These are phyloP conservation scores for Fraxinus latifolia DNA, from an alignment of 305 asterid genomes.

Conservation along the genomic window DNA sequence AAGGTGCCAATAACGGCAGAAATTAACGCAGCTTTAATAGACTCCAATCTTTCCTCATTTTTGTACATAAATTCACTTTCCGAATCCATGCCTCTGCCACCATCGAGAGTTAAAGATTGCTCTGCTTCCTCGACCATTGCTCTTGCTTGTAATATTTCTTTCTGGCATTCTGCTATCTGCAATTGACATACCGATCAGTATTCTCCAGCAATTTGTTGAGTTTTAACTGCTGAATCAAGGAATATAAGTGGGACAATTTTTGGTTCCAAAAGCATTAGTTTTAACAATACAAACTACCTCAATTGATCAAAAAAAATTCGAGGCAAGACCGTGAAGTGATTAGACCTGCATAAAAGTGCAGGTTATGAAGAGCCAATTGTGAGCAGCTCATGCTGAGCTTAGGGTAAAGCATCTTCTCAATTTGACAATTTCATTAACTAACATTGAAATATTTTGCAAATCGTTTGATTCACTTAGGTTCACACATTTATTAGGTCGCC, in stretches of 20 bases:
- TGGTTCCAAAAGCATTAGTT: neutral
- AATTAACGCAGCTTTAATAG: slow-evolving; percentile 75
- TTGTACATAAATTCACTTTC: slow-evolving; percentile 31
- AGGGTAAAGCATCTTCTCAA: neutral
- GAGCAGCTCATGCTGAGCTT: neutral
- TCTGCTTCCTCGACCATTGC: slow-evolving; percentile 84
- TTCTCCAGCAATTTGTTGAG: neutral
- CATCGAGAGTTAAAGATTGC: slow-evolving; percentile 33
- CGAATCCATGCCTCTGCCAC: slow-evolving; percentile 14
- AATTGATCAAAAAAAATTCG: neutral
- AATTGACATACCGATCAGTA: slow-evolving; percentile 24
- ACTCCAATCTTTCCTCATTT: slow-evolving; percentile 68
- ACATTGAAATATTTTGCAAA: neutral
- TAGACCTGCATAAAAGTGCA: neutral
- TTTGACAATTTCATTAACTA: neutral
- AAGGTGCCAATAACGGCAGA: slow-evolving; percentile 72
- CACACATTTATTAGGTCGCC: neutral
- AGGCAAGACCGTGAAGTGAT: neutral
- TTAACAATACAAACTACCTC: neutral
- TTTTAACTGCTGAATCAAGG: neutral
- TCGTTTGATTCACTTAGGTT: neutral
- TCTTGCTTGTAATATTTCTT: slow-evolving; percentile 77
- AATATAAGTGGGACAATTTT: neutral
- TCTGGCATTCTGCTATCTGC: slow-evolving; percentile 93
- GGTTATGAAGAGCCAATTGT: neutral